Conservation (phyloP, 495 filamentous ascomycete genomes). For the Friedmanniomyces endolithicus region DNA sequence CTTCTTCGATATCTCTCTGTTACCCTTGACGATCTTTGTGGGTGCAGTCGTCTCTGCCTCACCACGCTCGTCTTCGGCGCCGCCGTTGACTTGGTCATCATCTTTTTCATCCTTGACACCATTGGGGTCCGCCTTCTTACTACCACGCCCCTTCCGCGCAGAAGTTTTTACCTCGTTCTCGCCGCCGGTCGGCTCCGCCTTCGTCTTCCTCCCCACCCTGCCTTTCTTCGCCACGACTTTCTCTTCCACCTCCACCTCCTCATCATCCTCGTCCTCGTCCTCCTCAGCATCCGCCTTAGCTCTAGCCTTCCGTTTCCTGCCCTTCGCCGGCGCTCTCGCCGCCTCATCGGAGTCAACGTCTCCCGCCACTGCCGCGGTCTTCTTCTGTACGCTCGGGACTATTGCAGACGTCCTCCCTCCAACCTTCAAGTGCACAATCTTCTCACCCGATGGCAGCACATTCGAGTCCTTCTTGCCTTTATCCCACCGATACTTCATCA, state of each 20-base stretch:
- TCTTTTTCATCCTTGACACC: not conserved
- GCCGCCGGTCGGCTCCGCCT: not conserved
- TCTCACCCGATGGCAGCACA: slow-evolving; percentile 68
- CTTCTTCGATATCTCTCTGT: not conserved
- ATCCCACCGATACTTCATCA: slow-evolving; percentile 83
- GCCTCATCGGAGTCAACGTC: slow-evolving; percentile 22
- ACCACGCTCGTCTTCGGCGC: slow-evolving; percentile 1
- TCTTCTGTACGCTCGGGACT: slow-evolving; percentile 76
- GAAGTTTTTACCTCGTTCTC: not conserved
- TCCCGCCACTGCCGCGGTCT: slow-evolving; percentile 43
- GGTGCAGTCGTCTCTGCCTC: not conserved
- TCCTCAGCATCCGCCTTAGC: slow-evolving; percentile 8
- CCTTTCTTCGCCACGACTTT: slow-evolving; percentile 6
- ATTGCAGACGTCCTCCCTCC: slow-evolving; percentile 82
- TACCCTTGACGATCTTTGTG: slow-evolving; percentile 1
- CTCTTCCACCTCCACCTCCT: slow-evolving; percentile 9
- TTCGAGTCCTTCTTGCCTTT: slow-evolving; percentile 71
- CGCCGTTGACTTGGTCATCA: slow-evolving; percentile 2
- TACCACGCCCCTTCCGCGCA: slow-evolving; percentile 1
- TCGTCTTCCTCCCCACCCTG: not conserved
- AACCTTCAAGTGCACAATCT: slow-evolving; percentile 70
- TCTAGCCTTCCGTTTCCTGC: slow-evolving; percentile 13
- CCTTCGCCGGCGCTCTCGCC: slow-evolving; percentile 3
- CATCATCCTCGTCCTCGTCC: slow-evolving; percentile 9
- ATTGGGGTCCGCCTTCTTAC: not conserved